Evolutionary conservation across 2,329 filamentous ascomycete genomes (phyloP).

Genomic region (Trichoderma koningiopsis): DNA sequence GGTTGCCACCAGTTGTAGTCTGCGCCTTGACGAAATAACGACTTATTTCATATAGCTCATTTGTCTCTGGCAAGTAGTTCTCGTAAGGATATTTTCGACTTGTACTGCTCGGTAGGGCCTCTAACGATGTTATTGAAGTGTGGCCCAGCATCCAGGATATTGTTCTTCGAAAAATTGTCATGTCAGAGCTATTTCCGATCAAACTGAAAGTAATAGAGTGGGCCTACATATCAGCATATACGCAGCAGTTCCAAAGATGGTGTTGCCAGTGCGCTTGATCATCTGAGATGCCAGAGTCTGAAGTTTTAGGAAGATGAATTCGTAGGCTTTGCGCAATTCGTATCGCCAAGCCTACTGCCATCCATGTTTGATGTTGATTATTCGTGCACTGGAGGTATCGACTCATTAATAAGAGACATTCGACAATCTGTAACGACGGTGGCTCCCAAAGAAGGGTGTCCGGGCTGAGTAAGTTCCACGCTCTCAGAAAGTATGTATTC

Average conservation of each 20-base stretch:
- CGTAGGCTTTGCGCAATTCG: not conserved
- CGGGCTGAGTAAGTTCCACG: not conserved
- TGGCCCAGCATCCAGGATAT: not conserved
- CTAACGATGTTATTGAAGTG: not conserved
- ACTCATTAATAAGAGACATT: slow-evolving; percentile 3
- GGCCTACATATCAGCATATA: slow-evolving; percentile 4
- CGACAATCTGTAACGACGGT: not conserved
- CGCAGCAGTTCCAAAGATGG: slow-evolving; percentile 5
- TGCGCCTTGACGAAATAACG: not conserved
- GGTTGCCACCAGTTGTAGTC: not conserved
- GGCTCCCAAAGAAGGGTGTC: not conserved
- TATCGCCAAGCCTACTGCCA: slow-evolving; percentile 1
- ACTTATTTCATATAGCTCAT: not conserved
- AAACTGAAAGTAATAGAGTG: rapidly evolving
- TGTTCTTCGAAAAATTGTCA: not conserved
- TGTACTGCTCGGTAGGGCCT: not conserved
- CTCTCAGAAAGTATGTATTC: slow-evolving; percentile 1
- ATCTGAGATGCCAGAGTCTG: not conserved
- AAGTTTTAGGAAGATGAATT: not conserved
- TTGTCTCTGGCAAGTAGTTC: not conserved
- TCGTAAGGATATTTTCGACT: not conserved
- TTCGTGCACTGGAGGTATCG: slow-evolving; percentile 2
- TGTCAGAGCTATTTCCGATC: not conserved
- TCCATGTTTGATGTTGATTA: not conserved
- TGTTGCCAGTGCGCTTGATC: not conserved